Percentiles rank a stretch among this genome's conserved stretches.
Evolutionary conservation across 352 stramenopile species (phyloP).

Genomic region (Phytophthora cajani): DNA sequence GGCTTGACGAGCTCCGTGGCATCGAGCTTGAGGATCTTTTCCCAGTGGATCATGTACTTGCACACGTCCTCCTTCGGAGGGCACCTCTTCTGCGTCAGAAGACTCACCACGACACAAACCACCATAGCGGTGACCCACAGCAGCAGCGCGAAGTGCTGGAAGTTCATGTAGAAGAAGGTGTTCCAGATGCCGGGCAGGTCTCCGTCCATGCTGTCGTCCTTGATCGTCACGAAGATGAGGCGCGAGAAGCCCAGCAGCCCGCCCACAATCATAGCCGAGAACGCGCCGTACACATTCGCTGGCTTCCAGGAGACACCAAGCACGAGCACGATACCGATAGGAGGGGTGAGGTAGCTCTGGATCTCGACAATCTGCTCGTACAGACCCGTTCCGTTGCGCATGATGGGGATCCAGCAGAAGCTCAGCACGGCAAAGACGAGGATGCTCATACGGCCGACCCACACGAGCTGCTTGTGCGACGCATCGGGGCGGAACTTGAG

Average conservation of each 20-base stretch:
- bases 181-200: slow-evolving; percentile 49
- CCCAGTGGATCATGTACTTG: slow-evolving; percentile 63
- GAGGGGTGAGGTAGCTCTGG: slow-evolving; percentile 67
- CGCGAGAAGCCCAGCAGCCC: slow-evolving; percentile 55
- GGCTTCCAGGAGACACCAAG: slow-evolving; percentile 62
- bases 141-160: slow-evolving; percentile 71
- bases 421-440: slow-evolving; percentile 56
- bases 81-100: slow-evolving; percentile 53
- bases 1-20: slow-evolving; percentile 56
- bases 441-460: slow-evolving; percentile 61
- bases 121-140: slow-evolving; percentile 55
- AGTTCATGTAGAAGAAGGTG: slow-evolving; percentile 78
- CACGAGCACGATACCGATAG: slow-evolving; percentile 68
- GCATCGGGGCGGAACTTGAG: slow-evolving; percentile 56
- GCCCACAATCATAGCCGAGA: slow-evolving; percentile 57
- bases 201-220: slow-evolving; percentile 50
- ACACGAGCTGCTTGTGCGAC: slow-evolving; percentile 66
- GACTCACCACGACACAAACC: slow-evolving; percentile 60
- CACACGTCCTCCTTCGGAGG: slow-evolving; percentile 40
- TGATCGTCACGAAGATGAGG: slow-evolving; percentile 66
- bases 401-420: slow-evolving; percentile 74
- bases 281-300: slow-evolving; percentile 54
- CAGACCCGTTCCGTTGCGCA: slow-evolving; percentile 60
- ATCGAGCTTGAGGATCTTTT: slow-evolving; percentile 61
- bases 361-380: slow-evolving; percentile 73